Base-by-base conservation (phyloP, 2,329 filamentous ascomycete species). In the Ophiostoma triangulosporum region DNA sequence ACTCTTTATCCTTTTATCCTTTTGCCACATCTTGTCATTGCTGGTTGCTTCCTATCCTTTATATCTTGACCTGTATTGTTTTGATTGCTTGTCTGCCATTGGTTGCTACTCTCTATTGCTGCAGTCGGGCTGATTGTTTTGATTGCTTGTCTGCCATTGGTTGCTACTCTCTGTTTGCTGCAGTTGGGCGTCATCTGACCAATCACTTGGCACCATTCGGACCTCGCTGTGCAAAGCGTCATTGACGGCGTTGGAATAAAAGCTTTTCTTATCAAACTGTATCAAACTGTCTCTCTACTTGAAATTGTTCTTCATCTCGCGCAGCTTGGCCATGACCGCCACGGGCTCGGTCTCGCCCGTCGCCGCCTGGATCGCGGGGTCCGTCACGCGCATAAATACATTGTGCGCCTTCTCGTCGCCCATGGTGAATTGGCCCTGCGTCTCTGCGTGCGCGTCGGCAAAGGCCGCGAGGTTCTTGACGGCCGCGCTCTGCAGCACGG, bases 341-440 rank as follows among this genome's bases (percentile, higher is more conserved):
- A 91, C 74, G 0, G 89, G 84, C 38, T 90, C 79, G 0, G 79
- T 88, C 70, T 88, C 81, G 40, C 88, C 88, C 0, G 88, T 93
- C 11, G 78, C 83, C 69, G 88, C 86, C 64, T 94, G 88, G 52
- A 98, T 83, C 57, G 78, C 79, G 0, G 88, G 86, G 62, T 96
- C 90, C 7, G 6, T 69, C 33, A 94, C 76, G 60, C 86, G 79
- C 93, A 98, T 97, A 64, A 98, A 98, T 1, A 95, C 88, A 63
- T 98, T 98, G 68, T 97, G 89, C 70, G 86, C 72, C 83, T 97
- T 97, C 70, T 98, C 93, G 64, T 98, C 89, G 0, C 85, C 90
- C 68, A 98, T 97, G 0, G 91, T 98, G 62, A 95, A 97, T 64
- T 89, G 87, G 48, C 93, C 93, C 67, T 95, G 90, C 1, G 93